Percentiles rank a stretch among this genome's conserved stretches.
These are phyloP conservation scores for Leishmania gerbilli DNA, from an alignment of 208 protist genomes.

Conservation along the genomic window DNA sequence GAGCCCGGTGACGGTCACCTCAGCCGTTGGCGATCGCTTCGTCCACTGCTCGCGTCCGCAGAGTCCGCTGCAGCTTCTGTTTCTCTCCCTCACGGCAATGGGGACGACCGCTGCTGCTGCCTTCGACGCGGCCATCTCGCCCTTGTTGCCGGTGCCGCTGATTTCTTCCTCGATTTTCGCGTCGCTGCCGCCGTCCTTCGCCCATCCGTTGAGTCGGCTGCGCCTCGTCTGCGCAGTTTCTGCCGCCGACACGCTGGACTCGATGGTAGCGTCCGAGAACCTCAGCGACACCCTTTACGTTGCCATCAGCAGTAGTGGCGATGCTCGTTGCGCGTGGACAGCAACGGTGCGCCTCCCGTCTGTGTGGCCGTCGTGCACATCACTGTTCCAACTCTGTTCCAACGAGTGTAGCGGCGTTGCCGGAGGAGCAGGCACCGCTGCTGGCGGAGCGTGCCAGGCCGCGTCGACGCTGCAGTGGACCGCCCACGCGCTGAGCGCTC, in stretches of 20 bases:
- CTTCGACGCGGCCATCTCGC: background rate
- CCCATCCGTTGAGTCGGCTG: slow-evolving; percentile 21
- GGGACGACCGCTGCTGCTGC: background rate
- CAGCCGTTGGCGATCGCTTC: slow-evolving; percentile 6
- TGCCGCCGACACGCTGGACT: background rate
- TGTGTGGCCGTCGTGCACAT: slow-evolving; percentile 20
- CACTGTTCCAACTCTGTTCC: background rate
- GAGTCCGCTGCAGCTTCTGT: slow-evolving; percentile 14
- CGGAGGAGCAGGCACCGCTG: background rate
- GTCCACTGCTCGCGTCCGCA: slow-evolving; percentile 1
- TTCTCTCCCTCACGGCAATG: slow-evolving; percentile 24
- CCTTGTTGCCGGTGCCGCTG: slow-evolving; percentile 26
- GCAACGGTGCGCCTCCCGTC: slow-evolving; percentile 12
- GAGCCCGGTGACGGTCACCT: background rate
- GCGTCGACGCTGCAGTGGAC: slow-evolving; percentile 8
- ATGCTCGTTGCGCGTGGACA: slow-evolving; percentile 1
- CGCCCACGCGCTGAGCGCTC: slow-evolving; percentile 18
- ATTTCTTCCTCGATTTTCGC: background rate
- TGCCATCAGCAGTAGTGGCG: slow-evolving; percentile 18
- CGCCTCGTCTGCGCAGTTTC: slow-evolving; percentile 16
- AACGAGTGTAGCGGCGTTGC: background rate
- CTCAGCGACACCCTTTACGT: slow-evolving; percentile 3
- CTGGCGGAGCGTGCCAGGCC: background rate
- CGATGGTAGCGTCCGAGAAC: background rate
- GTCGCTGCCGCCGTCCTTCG: background rate